phyloP scores from a whole-genome alignment of 2,329 filamentous ascomycete genomes.

The Colletotrichum eleusines region DNA sequence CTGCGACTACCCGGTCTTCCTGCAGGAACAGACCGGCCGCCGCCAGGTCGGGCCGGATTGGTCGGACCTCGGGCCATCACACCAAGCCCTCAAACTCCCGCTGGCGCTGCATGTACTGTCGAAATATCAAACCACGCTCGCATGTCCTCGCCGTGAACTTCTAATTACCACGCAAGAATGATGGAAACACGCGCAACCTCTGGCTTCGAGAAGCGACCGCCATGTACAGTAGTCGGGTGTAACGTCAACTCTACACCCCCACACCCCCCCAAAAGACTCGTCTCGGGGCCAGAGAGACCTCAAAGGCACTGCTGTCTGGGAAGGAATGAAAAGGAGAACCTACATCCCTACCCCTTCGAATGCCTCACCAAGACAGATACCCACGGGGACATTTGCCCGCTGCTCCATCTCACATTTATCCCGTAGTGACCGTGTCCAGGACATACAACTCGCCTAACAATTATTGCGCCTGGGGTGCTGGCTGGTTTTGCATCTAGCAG shows the following conservation, averaged over 20 bases:
- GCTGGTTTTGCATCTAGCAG: neutral
- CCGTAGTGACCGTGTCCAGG: neutral
- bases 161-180: too few species aligned
- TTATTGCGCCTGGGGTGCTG: neutral
- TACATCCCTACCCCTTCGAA: neutral
- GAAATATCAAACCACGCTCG: neutral
- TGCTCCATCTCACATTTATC: neutral
- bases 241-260: slow-evolving; percentile 24
- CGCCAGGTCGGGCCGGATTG: neutral
- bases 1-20: slow-evolving; percentile 16
- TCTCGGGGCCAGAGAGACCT: slow-evolving; percentile 21
- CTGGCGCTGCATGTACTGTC: neutral
- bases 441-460: neutral
- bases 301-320: neutral
- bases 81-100: neutral
- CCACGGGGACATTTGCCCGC: neutral
- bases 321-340: slow-evolving; percentile 3
- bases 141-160: neutral
- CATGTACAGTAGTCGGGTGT: slow-evolving; percentile 10
- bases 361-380: neutral
- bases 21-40: neutral
- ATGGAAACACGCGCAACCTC: neutral
- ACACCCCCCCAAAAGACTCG: too few species aligned
- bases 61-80: neutral
- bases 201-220: slow-evolving; percentile 10